Conservation (phyloP, 1,284 basidiomycete species). For the Lentinula novae-zelandiae region DNA sequence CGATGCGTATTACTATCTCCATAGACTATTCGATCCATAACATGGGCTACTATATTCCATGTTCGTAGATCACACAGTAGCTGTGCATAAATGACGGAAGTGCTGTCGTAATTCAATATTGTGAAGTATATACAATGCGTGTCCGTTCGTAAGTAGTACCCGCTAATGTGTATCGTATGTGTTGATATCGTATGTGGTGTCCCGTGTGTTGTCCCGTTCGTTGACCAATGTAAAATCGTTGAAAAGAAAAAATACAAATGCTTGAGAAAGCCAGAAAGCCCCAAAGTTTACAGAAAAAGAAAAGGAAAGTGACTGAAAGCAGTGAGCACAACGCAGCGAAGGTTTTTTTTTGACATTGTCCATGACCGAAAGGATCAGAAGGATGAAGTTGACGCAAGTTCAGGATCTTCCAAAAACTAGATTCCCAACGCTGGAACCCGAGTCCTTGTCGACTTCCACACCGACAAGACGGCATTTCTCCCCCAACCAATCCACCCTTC, state of each 20-base stretch:
- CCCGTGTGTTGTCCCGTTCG: not conserved
- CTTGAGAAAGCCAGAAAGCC: not conserved
- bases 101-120: too few species aligned
- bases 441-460: constrained; percentile 50
- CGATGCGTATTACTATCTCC: too few species aligned
- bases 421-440: constrained; percentile 38
- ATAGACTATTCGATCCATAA: too few species aligned
- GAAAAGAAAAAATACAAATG: not conserved
- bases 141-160: not conserved
- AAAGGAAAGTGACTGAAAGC: not conserved
- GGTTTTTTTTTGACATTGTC: not conserved
- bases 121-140: not conserved
- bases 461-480: constrained; percentile 59
- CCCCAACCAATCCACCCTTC: constrained; percentile 62
- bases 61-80: too few species aligned
- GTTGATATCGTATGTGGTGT: not conserved
- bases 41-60: too few species aligned
- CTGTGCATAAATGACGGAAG: too few species aligned
- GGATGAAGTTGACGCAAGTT: constrained; percentile 6
- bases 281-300: not conserved
- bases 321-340: not conserved
- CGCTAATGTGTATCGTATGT: not conserved
- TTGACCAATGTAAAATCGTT: not conserved
- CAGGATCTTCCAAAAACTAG: constrained; percentile 45
- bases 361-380: not conserved